phyloP scores from a whole-genome alignment of 1,284 basidiomycete species.

The Ceratobasidium sp. region DNA sequence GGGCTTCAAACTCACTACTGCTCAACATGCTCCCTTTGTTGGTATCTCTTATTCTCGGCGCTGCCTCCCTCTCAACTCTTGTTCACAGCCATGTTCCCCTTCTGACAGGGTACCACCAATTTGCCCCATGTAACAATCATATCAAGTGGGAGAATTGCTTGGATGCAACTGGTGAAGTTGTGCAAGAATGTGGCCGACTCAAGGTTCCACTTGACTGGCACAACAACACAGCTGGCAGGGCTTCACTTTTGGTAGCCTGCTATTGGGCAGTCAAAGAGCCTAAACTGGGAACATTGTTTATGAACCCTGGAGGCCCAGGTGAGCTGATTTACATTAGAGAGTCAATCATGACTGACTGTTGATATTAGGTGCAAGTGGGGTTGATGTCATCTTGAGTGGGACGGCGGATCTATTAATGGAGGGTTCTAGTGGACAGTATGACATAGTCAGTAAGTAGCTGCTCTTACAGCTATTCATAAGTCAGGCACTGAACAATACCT shows the following conservation, averaged over 20 bases:
- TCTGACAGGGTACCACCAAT: not conserved
- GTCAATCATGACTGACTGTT: not conserved
- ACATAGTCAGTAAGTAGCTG: constrained; percentile 11
- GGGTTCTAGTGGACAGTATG: not conserved
- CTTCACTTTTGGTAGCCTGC: constrained; percentile 11
- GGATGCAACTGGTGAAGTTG: not conserved
- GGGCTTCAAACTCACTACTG: too few species aligned
- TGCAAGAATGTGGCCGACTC: constrained; percentile 26
- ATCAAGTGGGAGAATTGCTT: not conserved
- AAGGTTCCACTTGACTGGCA: constrained; percentile 38
- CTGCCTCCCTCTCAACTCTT: too few species aligned
- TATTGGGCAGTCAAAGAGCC: constrained; percentile 11
- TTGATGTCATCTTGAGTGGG: not conserved
- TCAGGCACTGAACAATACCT: not conserved
- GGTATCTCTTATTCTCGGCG: too few species aligned
- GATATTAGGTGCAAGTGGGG: not conserved
- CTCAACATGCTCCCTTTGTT: too few species aligned
- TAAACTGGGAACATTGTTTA: constrained; percentile 35
- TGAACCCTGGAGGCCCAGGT: constrained; percentile 35
- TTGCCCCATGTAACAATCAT: not conserved
- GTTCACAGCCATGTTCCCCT: not conserved
- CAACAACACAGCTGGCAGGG: constrained; percentile 29
- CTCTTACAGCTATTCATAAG: too few species aligned
- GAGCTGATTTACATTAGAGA: not conserved
- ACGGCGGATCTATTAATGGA: not conserved